These are phyloP conservation scores for Trichoderma asperelloides DNA, from an alignment of 495 filamentous ascomycete species.

Conservation along the genomic window DNA sequence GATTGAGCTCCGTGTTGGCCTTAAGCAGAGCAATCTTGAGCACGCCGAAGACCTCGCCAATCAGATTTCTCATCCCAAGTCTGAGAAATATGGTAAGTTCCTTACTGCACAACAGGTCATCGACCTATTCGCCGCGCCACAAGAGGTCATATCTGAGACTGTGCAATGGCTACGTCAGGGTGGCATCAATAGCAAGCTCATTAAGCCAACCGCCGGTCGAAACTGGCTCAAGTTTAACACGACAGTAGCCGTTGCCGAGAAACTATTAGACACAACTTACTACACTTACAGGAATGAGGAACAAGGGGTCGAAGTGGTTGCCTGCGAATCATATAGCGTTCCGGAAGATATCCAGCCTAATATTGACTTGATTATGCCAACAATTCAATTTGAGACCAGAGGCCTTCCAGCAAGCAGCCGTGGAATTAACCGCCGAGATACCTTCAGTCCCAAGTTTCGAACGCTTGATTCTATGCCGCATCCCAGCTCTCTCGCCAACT, in stretches of 20 bases:
- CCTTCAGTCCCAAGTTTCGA: background rate
- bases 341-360: slow-evolving; percentile 16
- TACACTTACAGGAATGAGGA: slow-evolving; percentile 39
- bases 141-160: slow-evolving; percentile 13
- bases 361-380: slow-evolving; percentile 22
- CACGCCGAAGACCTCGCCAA: slow-evolving; percentile 20
- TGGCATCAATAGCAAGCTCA: slow-evolving; percentile 38
- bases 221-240: slow-evolving; percentile 44
- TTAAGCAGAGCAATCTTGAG: slow-evolving; percentile 26
- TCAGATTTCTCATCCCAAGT: slow-evolving; percentile 20
- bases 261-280: slow-evolving; percentile 46
- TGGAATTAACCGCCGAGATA: background rate
- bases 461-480: background rate
- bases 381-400: slow-evolving; percentile 21
- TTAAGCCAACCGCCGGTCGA: slow-evolving; percentile 39
- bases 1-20: slow-evolving; percentile 18
- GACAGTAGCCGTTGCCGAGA: slow-evolving; percentile 41
- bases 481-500: slow-evolving; percentile 19
- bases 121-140: slow-evolving; percentile 13
- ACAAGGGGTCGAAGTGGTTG: slow-evolving; percentile 36
- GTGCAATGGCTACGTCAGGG: slow-evolving; percentile 36
- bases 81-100: slow-evolving; percentile 14
- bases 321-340: slow-evolving; percentile 32
- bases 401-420: slow-evolving; percentile 1
- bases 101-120: slow-evolving; percentile 17